Evolutionary conservation across 1,284 basidiomycete genomes (phyloP), one percentile per base, ranked within the genome.

Genomic region (Phaffia rhodozyma): DNA sequence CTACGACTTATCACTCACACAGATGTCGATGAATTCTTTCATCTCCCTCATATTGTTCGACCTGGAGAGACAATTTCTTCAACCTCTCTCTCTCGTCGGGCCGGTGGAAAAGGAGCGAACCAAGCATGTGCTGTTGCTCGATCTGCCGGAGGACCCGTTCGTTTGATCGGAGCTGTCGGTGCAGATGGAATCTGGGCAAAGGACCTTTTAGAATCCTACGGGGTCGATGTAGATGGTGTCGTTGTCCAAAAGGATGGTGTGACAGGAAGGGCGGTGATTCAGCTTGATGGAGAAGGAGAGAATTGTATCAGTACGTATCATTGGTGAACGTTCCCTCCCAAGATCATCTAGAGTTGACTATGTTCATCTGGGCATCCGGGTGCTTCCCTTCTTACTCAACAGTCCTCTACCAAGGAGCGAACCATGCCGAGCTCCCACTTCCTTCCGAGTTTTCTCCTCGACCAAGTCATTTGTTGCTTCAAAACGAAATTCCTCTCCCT

Each of bases 401-500:
- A 77, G 76, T 78, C 16, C 71, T 78, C 6, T 71, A 75, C 65
- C 70, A 71, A 52, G 76, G 76, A 53, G 73, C 76, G n/a, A 78
- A 78, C 67, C 58, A 62, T 55, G n/a, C 55, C 1, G 7, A 47
- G 0, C 60, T 65, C 5, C 21, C 56, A 4, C 50, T 34, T 11
- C 66, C 63, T 69, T 68, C 63, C 47, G 34, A 61, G 21, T 62
- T 69, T 29, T 58, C 69, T 51, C 58, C 61, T 11, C 63, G 62
- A 27, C 71, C 72, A 68, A 75, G 78, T 21, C 78, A 81, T 67
- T 71, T 82, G 5, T 72, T 81, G n/a, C 71, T 82, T 1, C 81
- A 82, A 66, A 82, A 83, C 69, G 81, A 83, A 71, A 80, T 83
- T 59, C 80, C 80, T 0, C 72, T 81, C 18, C 58, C 68, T 0